A percentile compares a stretch with the other conserved stretches of the same genome.
phyloP scores from a whole-genome alignment of 2,329 filamentous ascomycete species.

The Aspergillus sp. region DNA sequence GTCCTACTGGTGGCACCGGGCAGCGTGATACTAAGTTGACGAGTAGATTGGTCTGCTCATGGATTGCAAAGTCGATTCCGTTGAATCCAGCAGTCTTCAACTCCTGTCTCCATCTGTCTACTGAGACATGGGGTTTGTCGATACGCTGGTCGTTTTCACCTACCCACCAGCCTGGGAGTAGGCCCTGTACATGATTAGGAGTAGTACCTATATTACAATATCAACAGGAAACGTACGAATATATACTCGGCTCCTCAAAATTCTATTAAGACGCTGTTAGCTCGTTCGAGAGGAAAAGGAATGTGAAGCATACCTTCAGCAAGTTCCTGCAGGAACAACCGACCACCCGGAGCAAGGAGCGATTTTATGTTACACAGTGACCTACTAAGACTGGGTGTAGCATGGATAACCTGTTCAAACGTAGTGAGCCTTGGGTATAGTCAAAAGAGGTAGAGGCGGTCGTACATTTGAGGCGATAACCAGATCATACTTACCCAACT shows the following conservation, averaged over 20 bases:
- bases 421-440: rapidly evolving
- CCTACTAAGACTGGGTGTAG: conserved; percentile 20
- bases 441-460: neutral
- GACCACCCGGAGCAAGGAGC: conserved; percentile 1
- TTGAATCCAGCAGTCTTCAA: conserved; percentile 4
- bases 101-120: conserved; percentile 1
- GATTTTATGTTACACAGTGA: neutral
- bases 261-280: too few species aligned
- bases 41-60: neutral
- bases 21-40: neutral
- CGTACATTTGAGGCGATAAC: conserved; percentile 22
- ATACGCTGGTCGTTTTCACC: neutral
- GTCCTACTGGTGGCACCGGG: rapidly evolving
- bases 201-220: too few species aligned
- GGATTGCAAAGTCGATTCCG: neutral
- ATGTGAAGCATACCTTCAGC: neutral
- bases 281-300: too few species aligned
- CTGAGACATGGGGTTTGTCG: neutral
- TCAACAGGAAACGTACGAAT: neutral
- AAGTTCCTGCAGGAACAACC: conserved; percentile 8
- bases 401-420: conserved; percentile 29
- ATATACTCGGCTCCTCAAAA: neutral
- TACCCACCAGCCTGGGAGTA: conserved; percentile 12
- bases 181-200: neutral
- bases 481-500: conserved; percentile 30